Base-by-base conservation (phyloP, 2,329 filamentous ascomycete genomes). In the Trichothecium sympodiale region DNA sequence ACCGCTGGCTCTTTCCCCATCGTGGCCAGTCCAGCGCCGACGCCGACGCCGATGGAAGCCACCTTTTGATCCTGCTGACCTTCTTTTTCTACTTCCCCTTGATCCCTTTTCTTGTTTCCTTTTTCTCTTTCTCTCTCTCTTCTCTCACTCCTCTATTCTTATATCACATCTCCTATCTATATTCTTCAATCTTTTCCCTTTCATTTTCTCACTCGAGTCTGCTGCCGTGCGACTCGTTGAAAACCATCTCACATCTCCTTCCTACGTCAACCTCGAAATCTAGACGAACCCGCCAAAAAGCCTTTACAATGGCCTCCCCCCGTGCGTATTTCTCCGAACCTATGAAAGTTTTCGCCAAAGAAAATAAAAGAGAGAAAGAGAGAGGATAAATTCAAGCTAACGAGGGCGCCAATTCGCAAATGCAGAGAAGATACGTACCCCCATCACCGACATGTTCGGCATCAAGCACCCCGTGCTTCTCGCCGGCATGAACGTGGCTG, bases 401-500 rank as follows among this genome's bases (percentile, higher is more conserved):
- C n/a, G n/a, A n/a, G n/a, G n/a, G n/a, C 10, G 8, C 26, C 8
- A 31, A 9, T 3, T 14, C 13, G 34, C 8, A 17, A n/a, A 26
- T 30, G 29, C 43, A 61, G 58, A 61, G 55, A 50, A 61, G 69
- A 81, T 98, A 62, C 84, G 84, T 55, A 98, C 91, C 36, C 79
- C 84, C 47, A 71, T 88, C 53, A 98, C 91, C 50, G 89, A 96
- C 74, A 83, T 96, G 46, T 83, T 98, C 65, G 84, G 86, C 71
- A 96, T 98, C 75, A 85, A 94, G 61, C 91, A 98, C 66, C 91
- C 91, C 40, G 71, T 98, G 56, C 69, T 98, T 54, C 80, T 98
- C 43, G 91, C 91, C 50, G 91, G 91, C 60, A 98, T 98, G 91
- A 96, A 98, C 72, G 91, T 96, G 44, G 91, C 91, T 38, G 91